Evolutionary conservation across 306 rosid species (phyloP), one percentile per base, ranked within the genome.

Genomic region (Parietaria judaica): DNA sequence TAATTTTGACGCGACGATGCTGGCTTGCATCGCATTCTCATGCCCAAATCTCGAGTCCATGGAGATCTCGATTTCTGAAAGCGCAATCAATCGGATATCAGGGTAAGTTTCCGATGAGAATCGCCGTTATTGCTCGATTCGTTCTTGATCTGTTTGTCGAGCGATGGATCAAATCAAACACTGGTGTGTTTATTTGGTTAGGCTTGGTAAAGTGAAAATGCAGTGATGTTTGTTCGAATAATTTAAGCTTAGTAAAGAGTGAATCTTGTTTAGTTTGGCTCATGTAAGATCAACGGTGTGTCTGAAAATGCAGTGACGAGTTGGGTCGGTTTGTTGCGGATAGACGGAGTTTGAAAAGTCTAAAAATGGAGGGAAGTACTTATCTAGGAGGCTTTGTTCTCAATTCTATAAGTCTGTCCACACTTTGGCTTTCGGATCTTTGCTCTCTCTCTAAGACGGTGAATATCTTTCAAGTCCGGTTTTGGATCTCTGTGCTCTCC

Each of bases 361-460:
- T 94, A 49, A 86, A 86, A 85, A 79, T 94, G 85, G 95, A 94
- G 76, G 97, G 95, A 14, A 88, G 99, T 76, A 88, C 87, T 66
- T 84, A 69, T 72, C 61, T 94, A 10, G 83, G 97, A 15, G 80
- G 94, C 64, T 79, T 88, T 74, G 74, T 81, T 66, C 86, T 94
- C 52, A 76, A 73, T 73, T 94, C 99, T 6, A 69, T 90, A 6
- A 82, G 95, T 75, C 88, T 94, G 46, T 70, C 81, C 74, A 94
- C 95, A 36, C 79, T 94, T 56, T 94, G 99, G 99, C 91, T 94
- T 52, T 86, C 99, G 6, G 87, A 85, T 71, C 80, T 94, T 60
- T 70, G 70, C 66, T 86, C 87, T 58, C 86, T 82, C 14, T 88
- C 97, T 68, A 94, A 83, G 84, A 88, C 61, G 99, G 99, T 94